Base-by-base conservation (phyloP, 2,329 filamentous ascomycete genomes). In the Mycocentrospora acerina region DNA sequence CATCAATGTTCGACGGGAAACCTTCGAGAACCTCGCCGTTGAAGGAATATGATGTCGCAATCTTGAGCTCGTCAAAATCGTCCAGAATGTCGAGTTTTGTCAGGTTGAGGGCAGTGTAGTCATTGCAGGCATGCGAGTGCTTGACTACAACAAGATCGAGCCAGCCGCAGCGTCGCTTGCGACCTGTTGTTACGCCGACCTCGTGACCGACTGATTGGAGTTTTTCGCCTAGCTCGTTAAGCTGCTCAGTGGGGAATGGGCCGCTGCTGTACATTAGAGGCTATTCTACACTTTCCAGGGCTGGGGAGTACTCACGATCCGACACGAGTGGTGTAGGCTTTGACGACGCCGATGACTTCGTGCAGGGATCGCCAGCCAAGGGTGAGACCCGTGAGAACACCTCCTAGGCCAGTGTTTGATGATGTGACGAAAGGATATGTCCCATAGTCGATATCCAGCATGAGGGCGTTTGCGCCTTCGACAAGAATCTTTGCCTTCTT, bases 1-100 rank as follows among this genome's bases (percentile, higher is more conserved):
- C 63, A 28, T 73, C 69, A 12, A 81, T 73, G 55, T 85, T 79
- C 7, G 83, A 81, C 4, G 81, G 86, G 75, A 86, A 88, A 10
- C 76, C 80, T 13, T 78, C 72, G 9, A 85, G 66, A 38, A 71
- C 69, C 57, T 77, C 60, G 29, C 78, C 79, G 34, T 78, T 75
- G 58, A 79, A 52, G 10, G 72, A 72, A 71, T 95, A 95, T 2
- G 80, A 82, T 11, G 85, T 79, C 13, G 85, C 86, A 34, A 88
- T 75, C 66, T 90, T 86, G 68, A 94, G 78, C 57, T 81, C 83
- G 8, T 79, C 74, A 62, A 95, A 89, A 22, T 79, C 79, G 62
- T 90, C 86, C 12, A 90, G 75, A 25, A 89, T 76, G 53, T 88
- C 83, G 15, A 87, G 76, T 67, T 83, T 83, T 40, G 80, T 83